Base-by-base conservation (phyloP, 1,284 basidiomycete species). In the Trichosporon sp. region DNA sequence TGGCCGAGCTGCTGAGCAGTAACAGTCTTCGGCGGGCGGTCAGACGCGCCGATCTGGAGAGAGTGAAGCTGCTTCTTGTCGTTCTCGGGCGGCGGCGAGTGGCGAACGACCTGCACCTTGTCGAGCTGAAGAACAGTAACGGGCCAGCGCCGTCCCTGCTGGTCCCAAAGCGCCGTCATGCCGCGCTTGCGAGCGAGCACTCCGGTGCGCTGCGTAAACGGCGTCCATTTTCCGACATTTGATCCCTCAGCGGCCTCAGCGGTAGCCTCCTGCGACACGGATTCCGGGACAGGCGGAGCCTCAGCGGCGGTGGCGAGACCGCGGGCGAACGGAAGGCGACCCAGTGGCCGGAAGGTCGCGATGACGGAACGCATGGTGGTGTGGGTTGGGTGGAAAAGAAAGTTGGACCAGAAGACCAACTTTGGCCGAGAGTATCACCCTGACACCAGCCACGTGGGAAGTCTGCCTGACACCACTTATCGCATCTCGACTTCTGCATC, bases 101-200 rank as follows among this genome's bases (percentile, higher is more conserved):
- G 76, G 8, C 74, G 71, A 56, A 82, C 65, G 19, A 83, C 82
- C 68, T 83, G 81, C 61, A 81, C 78, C 44, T 81, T 76, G 65
- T 84, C 82, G 56, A 85, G 78, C 81, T 85, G 78, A 32, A 99
- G 86, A 36, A 99, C 88, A 0, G 96, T 99, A 14, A 96, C 92
- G 1, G 96, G 95, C 70, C 90, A 84, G 63, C 91, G 84, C 46
- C 87, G 86, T 34, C 96, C 96, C 66, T 91, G 88, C 74, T 90
- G 86, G 75, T 95, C 90, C 90, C 93, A 99, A 74, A 97, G 83
- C 13, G 87, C 86, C 6, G 92, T 91, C 95, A 99, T 99, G 54
- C 96, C 96, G 58, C 92, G 87, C 83, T 99, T 99, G 65, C 89
- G 86, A 23, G 93, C 95, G 76, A 99, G 89, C 66, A 98, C 84